Base-by-base conservation (phyloP, 352 stramenopile genomes). In the Peronosclerospora sorghi region DNA sequence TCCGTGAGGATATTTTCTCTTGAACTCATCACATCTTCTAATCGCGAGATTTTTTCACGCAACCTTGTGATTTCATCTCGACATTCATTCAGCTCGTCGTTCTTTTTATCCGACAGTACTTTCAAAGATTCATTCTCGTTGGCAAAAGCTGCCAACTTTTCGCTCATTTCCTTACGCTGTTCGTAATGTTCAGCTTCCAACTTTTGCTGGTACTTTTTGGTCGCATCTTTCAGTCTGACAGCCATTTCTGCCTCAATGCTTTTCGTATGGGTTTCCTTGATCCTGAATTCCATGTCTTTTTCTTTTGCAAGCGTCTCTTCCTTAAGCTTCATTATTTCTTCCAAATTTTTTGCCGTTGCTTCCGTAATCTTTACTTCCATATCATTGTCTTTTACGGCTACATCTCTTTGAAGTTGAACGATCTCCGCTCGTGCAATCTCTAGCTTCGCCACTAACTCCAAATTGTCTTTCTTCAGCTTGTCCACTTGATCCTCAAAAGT, bases 121-220 rank as follows among this genome's bases (percentile, higher is more conserved):
- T 53, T 45, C 5, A 71, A 35, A 29, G 54, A 51, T 28, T 58
- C 49, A 21, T 56, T 67, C 23, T 64, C 43, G 13, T 63, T 59
- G 14, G 41, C 36, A 32, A 50, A 54, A 0, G 46, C 53, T n/a
- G 53, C 53, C 53, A 67, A 63, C 36, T 60, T 62, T 18, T 67
- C 53, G 27, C 57, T 67, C 53, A 62, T 51, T 23, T 59, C 56
- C 54, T 39, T 51, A 27, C 53, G 56, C 38, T 62, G 48, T 20
- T 70, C 60, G 35, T 52, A 57, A 35, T 59, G 28, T 10, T 64
- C 51, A 8, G 54, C 52, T 51, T 69, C 51, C n/a, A 69, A 32
- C 23, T 62, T 62, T 36, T 64, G 49, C 32, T 63, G 44, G 30
- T 56, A 58, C 37, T 65, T 56, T 27, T 54, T 59, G 3, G 42